Evolutionary conservation across 2,329 filamentous ascomycete genomes (phyloP), one percentile per base, ranked within the genome.

Genomic region (Colletotrichum musicola): DNA sequence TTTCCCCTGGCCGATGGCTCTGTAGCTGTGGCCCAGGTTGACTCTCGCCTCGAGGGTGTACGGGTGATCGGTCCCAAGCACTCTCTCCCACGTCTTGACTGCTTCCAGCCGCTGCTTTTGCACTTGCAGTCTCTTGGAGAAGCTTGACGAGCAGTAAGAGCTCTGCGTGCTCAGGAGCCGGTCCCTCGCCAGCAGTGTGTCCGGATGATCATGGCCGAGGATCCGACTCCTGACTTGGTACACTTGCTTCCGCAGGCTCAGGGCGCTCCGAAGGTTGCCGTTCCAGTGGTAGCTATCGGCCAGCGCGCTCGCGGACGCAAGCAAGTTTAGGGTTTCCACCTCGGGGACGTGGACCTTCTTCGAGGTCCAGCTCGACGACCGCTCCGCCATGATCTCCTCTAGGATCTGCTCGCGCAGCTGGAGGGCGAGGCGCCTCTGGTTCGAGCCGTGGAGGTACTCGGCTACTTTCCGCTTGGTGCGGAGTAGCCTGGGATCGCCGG

Each of bases 251-350:
- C 59, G 59, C 30, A 62, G 2, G 3, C 9, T 9, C 4, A 47
- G 6, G 0, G 59, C 49, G n/a, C 46, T 16, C 1, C 46, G 49
- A 3, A 62, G n/a, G 9, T n/a, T 22, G 6, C 59, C 49, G 25
- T 62, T 9, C 59, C 59, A 62, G 6, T 47, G 49, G 6, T 55
- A 55, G 13, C 59, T 54, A 25, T 62, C 59, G 2, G 49, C 49
- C 38, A 62, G 12, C 3, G 59, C 59, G n/a, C 12, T 46, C 16
- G 16, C 35, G 4, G 59, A 42, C 2, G 38, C 38, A 4, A 54
- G 4, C 1, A 16, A 16, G 7, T 53, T 35, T 6, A 62, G 49
- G 4, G 9, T 20, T 10, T 62, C 59, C 25, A 51, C 22, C 10
- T 44, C 49, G n/a, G n/a, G n/a, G n/a, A n/a, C 12, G 35, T 1